Evolutionary conservation across 2,329 filamentous ascomycete genomes (phyloP).

Genomic region (Fusarium clavum): DNA sequence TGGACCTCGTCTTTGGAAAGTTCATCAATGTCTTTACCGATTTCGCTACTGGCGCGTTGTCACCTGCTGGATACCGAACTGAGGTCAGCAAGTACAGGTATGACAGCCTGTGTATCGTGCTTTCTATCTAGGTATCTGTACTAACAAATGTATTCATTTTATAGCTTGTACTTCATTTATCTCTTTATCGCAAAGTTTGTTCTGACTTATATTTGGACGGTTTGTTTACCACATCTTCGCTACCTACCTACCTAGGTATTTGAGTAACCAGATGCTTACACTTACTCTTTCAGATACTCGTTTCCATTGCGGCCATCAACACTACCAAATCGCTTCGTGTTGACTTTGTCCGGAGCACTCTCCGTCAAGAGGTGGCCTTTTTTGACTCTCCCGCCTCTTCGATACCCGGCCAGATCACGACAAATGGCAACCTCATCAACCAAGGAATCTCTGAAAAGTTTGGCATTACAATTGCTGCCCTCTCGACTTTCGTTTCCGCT

Average conservation of each 20-base stretch:
- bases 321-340: conserved; percentile 53
- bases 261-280: not conserved
- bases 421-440: conserved; percentile 60
- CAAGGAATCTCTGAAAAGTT: conserved; percentile 60
- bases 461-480: conserved; percentile 55
- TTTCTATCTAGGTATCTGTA: not conserved
- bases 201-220: conserved; percentile 66
- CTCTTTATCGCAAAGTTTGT: conserved; percentile 67
- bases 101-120: not conserved
- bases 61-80: conserved; percentile 60
- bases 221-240: conserved; percentile 45
- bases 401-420: conserved; percentile 60
- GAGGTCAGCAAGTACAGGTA: conserved; percentile 61
- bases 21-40: conserved; percentile 66
- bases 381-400: conserved; percentile 63
- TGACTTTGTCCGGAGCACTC: conserved; percentile 53
- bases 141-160: not conserved
- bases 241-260: not conserved
- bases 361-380: conserved; percentile 65
- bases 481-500: conserved; percentile 55
- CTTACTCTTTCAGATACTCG: conserved; percentile 45
- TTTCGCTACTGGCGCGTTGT: conserved; percentile 61
- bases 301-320: conserved; percentile 54
- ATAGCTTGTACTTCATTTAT: conserved; percentile 67
- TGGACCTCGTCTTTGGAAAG: conserved; percentile 69